These are phyloP conservation scores for Xerocomellus dryophilus DNA, from an alignment of 768 basidiomycete species.

Conservation along the genomic window DNA sequence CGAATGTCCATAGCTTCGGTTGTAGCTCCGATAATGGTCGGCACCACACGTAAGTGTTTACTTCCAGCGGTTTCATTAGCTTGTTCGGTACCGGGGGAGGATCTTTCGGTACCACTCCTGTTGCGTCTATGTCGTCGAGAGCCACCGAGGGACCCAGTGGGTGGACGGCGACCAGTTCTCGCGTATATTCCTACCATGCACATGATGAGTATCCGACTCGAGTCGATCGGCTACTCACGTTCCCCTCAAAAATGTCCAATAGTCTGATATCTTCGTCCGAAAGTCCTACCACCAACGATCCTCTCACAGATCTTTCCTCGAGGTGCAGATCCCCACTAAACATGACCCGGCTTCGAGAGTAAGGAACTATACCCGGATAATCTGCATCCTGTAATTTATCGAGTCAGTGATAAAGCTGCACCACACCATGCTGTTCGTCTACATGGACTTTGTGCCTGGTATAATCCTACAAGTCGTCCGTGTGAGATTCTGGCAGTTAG, in stretches of 20 bases:
- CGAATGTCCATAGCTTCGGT: conserved; percentile 72
- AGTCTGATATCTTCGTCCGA: conserved; percentile 57
- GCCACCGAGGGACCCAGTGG: conserved; percentile 46
- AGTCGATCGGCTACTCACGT: conserved; percentile 42
- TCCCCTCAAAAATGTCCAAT: conserved; percentile 82
- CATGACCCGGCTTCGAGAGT: conserved; percentile 44
- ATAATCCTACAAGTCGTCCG: conserved; percentile 49
- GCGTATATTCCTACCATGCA: conserved; percentile 63
- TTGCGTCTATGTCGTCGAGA: conserved; percentile 23
- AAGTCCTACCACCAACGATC: conserved; percentile 75
- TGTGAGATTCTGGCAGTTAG: neutral
- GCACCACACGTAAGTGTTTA: conserved; percentile 73
- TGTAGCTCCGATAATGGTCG: conserved; percentile 43
- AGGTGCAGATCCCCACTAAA: conserved; percentile 47
- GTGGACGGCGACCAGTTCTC: conserved; percentile 51
- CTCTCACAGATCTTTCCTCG: conserved; percentile 72
- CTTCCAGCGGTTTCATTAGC: conserved; percentile 39
- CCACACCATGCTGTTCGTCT: neutral
- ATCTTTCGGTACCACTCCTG: conserved; percentile 38
- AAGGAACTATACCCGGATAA: conserved; percentile 81
- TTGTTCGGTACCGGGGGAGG: conserved; percentile 40
- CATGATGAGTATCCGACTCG: neutral
- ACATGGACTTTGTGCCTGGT: conserved; percentile 81
- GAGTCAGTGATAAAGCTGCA: conserved; percentile 1
- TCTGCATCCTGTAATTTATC: conserved; percentile 50